Evolutionary conservation across 1,284 basidiomycete species (phyloP), one percentile per base, ranked within the genome.

Genomic region (Marasmius fiardii): DNA sequence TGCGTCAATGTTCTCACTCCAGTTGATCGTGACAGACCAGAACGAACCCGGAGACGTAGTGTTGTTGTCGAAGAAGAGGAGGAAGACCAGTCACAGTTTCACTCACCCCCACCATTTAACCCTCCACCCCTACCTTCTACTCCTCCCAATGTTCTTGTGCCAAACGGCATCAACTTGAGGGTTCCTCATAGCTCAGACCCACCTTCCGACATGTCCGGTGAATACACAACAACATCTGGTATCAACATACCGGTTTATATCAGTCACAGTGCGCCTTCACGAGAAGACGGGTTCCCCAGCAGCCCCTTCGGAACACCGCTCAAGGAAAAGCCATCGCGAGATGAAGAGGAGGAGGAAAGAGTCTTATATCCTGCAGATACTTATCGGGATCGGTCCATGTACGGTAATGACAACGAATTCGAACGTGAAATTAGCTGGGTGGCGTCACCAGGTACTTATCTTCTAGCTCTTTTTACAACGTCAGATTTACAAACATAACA

Each of bases 341-440:
- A 86, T 41, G 86, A 86, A 12, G 85, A 85, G 16, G 79, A 78
- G 24, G 85, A 88, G 63, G 80, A 86, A 53, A 76, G 82, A 60
- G 79, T 87, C 43, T 66, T 81, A n/a, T 83, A 81, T 62, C 76
- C 77, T 57, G 79, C 78, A 35, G 81, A 77, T 62, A 74, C 70
- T 21, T 73, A 72, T 39, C 67, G 71, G 58, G 71, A 74, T 31
- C 74, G 77, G 34, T 76, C 75, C 6, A 74, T 74, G 23, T 77
- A 74, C 58, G 68, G 72, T 35, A 74, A 79, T 59, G 68, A 72
- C 37, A 74, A 79, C 53, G 74, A 71, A 18, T 75, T 71, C 57
- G 82, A 85, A 20, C 79, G 87, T 60, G 82, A 88, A 65, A 85
- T 88, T 49, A 90, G 88, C 61, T 90, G 88, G 88, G 74, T 88